These are phyloP conservation scores for Spathaspora gorwiae DNA, from an alignment of 805 yeast genomes.

Conservation along the genomic window DNA sequence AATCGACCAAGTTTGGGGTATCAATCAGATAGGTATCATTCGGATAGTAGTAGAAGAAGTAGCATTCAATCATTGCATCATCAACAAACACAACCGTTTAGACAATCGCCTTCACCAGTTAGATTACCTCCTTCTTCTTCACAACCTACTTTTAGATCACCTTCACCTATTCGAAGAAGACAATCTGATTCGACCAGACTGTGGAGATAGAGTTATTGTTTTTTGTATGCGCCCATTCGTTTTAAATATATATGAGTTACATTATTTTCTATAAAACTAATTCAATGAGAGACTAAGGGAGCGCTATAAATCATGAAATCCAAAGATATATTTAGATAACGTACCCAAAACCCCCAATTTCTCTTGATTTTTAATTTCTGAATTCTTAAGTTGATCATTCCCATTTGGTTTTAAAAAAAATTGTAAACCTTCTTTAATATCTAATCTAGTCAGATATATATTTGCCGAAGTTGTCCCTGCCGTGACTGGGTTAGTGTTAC, in stretches of 20 bases:
- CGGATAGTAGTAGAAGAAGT: not conserved
- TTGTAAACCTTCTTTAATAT: constrained; percentile 37
- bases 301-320: constrained; percentile 39
- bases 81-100: not conserved
- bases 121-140: not conserved
- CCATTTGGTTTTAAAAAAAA: constrained; percentile 25
- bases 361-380: constrained; percentile 9
- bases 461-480: constrained; percentile 2
- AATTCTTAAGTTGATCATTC: constrained; percentile 4
- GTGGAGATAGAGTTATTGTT: too few species aligned
- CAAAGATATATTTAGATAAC: constrained; percentile 34
- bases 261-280: not conserved
- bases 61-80: too few species aligned
- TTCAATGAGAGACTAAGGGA: too few species aligned
- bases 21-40: not conserved
- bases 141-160: constrained; percentile 5
- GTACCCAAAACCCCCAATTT: constrained; percentile 32
- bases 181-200: not conserved
- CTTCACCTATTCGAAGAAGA: constrained; percentile 6
- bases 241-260: not conserved
- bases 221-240: too few species aligned
- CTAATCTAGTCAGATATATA: constrained; percentile 26
- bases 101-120: constrained; percentile 3
- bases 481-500: not conserved
- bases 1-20: too few species aligned